Conservation (phyloP, 202 grass and related monocot genomes). For the Carex sylvatica region DNA sequence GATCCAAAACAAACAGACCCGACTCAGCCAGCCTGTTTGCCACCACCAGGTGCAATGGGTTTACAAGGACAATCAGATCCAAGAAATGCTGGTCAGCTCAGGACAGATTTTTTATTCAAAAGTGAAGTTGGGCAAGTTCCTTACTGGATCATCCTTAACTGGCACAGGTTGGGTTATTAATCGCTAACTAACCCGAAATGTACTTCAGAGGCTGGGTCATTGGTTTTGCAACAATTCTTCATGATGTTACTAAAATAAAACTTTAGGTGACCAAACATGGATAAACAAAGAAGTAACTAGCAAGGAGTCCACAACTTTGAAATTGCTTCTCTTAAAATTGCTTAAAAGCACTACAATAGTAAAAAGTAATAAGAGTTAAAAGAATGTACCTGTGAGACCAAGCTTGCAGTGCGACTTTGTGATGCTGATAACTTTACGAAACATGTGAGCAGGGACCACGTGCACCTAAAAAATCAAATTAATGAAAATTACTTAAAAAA, state of each 20-base stretch:
- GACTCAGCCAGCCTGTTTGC: not conserved
- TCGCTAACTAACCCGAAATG: not conserved
- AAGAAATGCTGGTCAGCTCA: too few relatives aligned
- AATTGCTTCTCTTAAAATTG: not conserved
- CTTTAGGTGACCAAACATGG: not conserved
- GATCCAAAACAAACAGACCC: not conserved
- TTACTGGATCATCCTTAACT: not conserved
- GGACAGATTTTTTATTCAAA: not conserved
- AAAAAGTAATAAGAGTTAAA: not conserved
- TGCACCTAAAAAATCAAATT: constrained; percentile 58
- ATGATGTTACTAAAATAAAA: not conserved
- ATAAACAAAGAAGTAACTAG: not conserved
- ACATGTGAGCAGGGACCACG: constrained; percentile 99
- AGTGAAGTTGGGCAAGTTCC: not conserved
- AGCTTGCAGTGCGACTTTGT: constrained; percentile 99
- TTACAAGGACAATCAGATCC: not conserved
- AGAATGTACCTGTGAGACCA: constrained; percentile 76
- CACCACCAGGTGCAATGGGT: not conserved
- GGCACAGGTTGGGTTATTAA: not conserved
- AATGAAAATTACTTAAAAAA: not conserved
- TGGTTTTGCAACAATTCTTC: not conserved
- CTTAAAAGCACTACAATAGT: not conserved
- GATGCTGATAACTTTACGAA: constrained; percentile 98
- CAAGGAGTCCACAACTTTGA: not conserved
- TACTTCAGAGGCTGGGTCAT: not conserved